Percentiles rank a stretch among this genome's conserved stretches.
These are phyloP conservation scores for Fusarium gaditjirri DNA, from an alignment of 2,329 filamentous ascomycete species.

Conservation along the genomic window DNA sequence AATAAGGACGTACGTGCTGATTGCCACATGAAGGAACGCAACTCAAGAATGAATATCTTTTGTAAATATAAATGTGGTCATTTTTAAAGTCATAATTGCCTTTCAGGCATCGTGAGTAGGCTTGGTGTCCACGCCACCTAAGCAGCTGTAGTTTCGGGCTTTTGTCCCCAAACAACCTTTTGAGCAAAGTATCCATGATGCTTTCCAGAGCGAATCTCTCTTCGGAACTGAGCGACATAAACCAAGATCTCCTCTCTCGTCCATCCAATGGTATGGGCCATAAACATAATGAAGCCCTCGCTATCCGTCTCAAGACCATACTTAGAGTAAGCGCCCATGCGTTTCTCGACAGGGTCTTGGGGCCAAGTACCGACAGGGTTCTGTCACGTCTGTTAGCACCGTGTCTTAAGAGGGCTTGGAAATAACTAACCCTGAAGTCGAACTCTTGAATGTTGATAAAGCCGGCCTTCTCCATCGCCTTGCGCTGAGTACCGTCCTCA, in stretches of 20 bases:
- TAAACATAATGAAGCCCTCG: constrained; percentile 50
- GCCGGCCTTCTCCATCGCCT: constrained; percentile 34
- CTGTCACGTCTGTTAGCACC: neutral
- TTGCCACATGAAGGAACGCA: accelerated
- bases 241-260: constrained; percentile 47
- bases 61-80: accelerated
- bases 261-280: constrained; percentile 52
- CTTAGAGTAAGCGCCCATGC: constrained; percentile 45
- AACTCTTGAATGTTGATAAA: constrained; percentile 42
- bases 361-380: constrained; percentile 40
- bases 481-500: constrained; percentile 35
- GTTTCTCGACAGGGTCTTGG: constrained; percentile 9
- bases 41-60: accelerated
- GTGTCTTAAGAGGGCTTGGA: accelerated
- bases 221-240: constrained; percentile 49
- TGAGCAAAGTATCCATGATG: constrained; percentile 47
- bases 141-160: constrained; percentile 32
- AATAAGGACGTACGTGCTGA: accelerated
- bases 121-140: accelerated
- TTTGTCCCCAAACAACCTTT: constrained; percentile 50
- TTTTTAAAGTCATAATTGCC: neutral
- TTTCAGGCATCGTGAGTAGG: accelerated
- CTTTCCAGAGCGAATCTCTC: constrained; percentile 44
- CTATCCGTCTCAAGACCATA: constrained; percentile 50
- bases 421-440: constrained; percentile 25